Base-by-base conservation (phyloP, 805 yeast genomes). In the Pichia nanzhaoensis region DNA sequence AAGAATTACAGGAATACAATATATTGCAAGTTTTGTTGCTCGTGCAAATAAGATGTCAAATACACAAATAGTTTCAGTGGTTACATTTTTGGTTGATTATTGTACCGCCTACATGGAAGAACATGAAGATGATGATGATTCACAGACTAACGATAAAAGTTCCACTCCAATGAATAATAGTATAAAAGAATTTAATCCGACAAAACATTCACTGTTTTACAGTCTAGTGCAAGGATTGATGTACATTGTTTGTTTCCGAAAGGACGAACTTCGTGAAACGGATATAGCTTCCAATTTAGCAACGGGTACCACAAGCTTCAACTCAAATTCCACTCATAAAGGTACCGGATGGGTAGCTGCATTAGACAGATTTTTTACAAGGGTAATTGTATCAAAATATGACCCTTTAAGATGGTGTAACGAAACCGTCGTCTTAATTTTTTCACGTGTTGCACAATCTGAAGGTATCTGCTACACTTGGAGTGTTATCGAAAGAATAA, bases 341-440 rank as follows among this genome's bases (percentile, higher is more conserved):
- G n/a, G 16, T 20, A 37, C 42, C 39, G 68, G 64, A 46, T 89
- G 96, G 96, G 91, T 82, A 56, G 77, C 87, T 53, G 80, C 77
- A 39, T 61, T 93, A 37, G 96, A 90, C 56, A 84, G 81, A 65
- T 83, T 93, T 51, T 88, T 90, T 68, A 96, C 84, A 62, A 74
- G 95, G 52, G 76, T 85, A 57, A 79, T 91, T 30, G 75, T 89
- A 32, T 82, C 96, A 10, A 84, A 84, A 58, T 91, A 93, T 71
- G 93, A 91, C 61, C 98, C 98, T 4, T 73, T 91, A 55, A 87
- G 88, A 60, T 91, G 80, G 68, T 88, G 96, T 65, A 91, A 90
- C 59, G 95, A 86, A 57, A 87, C 95, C 14, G 97, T 91, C 39
- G 96, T 90, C 49, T 73, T 82, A 47, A 91, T 90, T 71, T 91